Evolutionary conservation across 2,329 filamentous ascomycete species (phyloP).

Genomic region (Diaporthe citrichinensis): DNA sequence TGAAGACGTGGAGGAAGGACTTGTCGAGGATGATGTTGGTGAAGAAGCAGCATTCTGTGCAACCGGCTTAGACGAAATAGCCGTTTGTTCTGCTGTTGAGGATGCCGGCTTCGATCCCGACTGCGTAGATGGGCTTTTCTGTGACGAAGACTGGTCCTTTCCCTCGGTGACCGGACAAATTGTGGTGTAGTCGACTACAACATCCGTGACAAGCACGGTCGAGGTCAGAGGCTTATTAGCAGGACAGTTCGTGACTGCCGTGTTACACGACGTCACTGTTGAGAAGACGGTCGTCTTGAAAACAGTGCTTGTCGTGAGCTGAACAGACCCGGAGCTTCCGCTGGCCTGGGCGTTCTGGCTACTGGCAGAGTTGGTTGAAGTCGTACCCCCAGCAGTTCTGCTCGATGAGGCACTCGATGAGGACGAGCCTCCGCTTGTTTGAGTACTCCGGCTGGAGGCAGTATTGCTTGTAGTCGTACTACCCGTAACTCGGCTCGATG

Average conservation of each 20-base stretch:
- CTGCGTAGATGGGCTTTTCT: neutral
- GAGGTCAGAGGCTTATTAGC: conserved; percentile 5
- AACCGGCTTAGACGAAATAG: neutral
- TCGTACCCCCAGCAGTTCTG: neutral
- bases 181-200: conserved; percentile 29
- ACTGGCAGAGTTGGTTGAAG: neutral
- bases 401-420: neutral
- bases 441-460: neutral
- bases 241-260: conserved; percentile 32
- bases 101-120: neutral
- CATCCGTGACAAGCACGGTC: conserved; percentile 26
- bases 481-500: neutral
- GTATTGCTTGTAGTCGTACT: neutral
- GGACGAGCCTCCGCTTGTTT: neutral
- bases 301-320: conserved; percentile 19
- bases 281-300: conserved; percentile 22
- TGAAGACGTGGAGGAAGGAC: neutral
- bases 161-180: conserved; percentile 29
- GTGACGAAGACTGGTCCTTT: neutral
- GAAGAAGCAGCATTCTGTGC: neutral
- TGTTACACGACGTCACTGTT: conserved; percentile 29
- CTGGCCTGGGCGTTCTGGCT: neutral
- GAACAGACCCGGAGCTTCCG: conserved; percentile 8
- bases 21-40: neutral
- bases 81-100: neutral